Conservation (phyloP, 1,284 basidiomycete species). For the Neolentinus lepideus region DNA sequence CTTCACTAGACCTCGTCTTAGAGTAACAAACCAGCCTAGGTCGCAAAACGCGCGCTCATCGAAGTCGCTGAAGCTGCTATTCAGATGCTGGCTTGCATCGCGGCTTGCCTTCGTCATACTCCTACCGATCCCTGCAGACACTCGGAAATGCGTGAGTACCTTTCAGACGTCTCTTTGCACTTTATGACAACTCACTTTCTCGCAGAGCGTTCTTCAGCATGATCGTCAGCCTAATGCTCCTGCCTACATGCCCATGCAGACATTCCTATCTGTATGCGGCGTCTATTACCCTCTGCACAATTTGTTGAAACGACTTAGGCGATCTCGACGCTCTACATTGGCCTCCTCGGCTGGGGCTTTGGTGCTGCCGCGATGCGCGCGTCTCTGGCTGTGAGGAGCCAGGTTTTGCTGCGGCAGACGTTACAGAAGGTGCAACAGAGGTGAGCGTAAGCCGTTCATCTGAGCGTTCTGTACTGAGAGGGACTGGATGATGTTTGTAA, state of each 20-base stretch:
- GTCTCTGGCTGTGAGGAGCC: slow-evolving; percentile 46
- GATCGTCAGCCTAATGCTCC: slow-evolving; percentile 25
- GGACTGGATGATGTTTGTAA: slow-evolving; percentile 5
- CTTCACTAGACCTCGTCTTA: no score
- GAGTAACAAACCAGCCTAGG: no score
- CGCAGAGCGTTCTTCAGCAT: slow-evolving; percentile 27
- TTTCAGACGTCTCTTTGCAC: not conserved
- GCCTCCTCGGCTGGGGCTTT: slow-evolving; percentile 71
- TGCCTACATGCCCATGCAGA: slow-evolving; percentile 28
- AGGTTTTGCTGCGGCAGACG: slow-evolving; percentile 39
- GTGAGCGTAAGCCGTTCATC: no score
- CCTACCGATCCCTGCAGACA: slow-evolving; percentile 16
- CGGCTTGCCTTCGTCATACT: slow-evolving; percentile 19
- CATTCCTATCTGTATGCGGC: slow-evolving; percentile 25
- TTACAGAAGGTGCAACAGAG: slow-evolving; percentile 38
- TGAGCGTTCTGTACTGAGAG: slow-evolving; percentile 7
- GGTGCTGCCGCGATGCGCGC: slow-evolving; percentile 68
- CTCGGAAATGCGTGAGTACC: slow-evolving; percentile 21
- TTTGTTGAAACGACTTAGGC: slow-evolving; percentile 21
- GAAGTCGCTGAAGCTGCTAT: slow-evolving; percentile 15
- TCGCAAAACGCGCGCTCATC: slow-evolving; percentile 15
- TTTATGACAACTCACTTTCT: slow-evolving; percentile 7
- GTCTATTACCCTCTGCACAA: no score
- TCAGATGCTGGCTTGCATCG: slow-evolving; percentile 19
- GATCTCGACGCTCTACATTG: slow-evolving; percentile 42